Base-by-base conservation (phyloP, 345 rosid genomes). In the Combretum micranthum region DNA sequence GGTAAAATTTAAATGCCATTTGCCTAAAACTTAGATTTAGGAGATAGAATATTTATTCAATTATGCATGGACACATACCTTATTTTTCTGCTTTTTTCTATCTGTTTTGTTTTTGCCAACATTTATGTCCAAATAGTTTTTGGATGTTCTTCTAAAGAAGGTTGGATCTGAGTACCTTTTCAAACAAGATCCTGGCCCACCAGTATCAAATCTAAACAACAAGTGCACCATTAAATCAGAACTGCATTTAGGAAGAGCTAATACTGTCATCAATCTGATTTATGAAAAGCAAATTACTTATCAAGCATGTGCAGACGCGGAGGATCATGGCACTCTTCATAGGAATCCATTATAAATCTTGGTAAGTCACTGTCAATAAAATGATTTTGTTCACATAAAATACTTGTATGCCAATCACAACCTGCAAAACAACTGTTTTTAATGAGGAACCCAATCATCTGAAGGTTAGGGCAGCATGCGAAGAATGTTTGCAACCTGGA, bases 151-250 rank as follows among this genome's bases (percentile, higher is more conserved):
- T 72, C 67, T 77, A 60, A 83, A 88, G 60, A 79, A 85, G 60
- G 90, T 81, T 55, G 96, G 90, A 76, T 88, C 90, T 3, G 96
- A 88, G 68, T 88, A 85, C 62, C 93, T 81, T 73, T 72, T 88
- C 61, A 88, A 68, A 84, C 93, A 88, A 64, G 96, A 88, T 60
- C 96, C 93, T 37, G 85, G 80, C 46, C 90, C 93, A 56, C 82
- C 86, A 21, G 75, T 60, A 66, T 88, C 94, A 72, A 80, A 88
- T 72, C 96, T 88, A 79, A 65, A 57, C 14, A 57, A 20, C 60
- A 52, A 68, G 17, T 13, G 51, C 22, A 17, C 52, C 18, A 49
- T 21, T 49, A 15, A 10, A 13, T 22, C 22, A 49, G 5, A 15
- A 12, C 4, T 17, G 23, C 22, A 20, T 7, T 18, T 18, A 17